phyloP scores from a whole-genome alignment of 2,329 filamentous ascomycete genomes.

The Sporothrix brasiliensis region DNA sequence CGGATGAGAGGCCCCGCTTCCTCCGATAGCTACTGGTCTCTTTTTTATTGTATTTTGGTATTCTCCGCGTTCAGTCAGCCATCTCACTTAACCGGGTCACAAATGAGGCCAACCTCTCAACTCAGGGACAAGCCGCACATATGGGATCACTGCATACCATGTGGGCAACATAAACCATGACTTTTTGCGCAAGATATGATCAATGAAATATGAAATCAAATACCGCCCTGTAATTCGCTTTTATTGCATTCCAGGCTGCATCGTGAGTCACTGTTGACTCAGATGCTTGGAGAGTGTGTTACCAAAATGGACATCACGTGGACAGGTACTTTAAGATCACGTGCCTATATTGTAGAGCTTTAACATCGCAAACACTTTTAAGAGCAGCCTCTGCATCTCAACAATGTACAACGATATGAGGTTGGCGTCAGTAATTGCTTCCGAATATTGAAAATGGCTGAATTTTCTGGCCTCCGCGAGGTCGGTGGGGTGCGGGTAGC shows the following conservation, averaged over 20 bases:
- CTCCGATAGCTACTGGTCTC: background rate
- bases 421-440: background rate
- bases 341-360: background rate
- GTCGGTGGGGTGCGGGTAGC: conserved; percentile 69
- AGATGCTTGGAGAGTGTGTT: background rate
- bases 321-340: background rate
- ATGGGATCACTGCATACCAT: background rate
- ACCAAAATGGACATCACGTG: conserved; percentile 14
- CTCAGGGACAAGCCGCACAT: too few species aligned
- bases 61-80: too few species aligned
- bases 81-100: background rate
- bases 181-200: too few species aligned
- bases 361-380: background rate
- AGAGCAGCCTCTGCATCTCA: background rate
- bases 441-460: conserved; percentile 29
- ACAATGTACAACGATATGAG: background rate
- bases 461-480: conserved; percentile 37
- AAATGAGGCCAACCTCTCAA: too few species aligned
- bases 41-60: background rate
- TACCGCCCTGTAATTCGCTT: background rate
- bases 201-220: background rate
- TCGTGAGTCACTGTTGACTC: conserved; percentile 24
- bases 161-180: background rate
- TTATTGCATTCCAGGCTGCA: background rate
- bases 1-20: background rate